Evolutionary conservation across 2,329 filamentous ascomycete species (phyloP).

Genomic region (Aspergillus texensis): DNA sequence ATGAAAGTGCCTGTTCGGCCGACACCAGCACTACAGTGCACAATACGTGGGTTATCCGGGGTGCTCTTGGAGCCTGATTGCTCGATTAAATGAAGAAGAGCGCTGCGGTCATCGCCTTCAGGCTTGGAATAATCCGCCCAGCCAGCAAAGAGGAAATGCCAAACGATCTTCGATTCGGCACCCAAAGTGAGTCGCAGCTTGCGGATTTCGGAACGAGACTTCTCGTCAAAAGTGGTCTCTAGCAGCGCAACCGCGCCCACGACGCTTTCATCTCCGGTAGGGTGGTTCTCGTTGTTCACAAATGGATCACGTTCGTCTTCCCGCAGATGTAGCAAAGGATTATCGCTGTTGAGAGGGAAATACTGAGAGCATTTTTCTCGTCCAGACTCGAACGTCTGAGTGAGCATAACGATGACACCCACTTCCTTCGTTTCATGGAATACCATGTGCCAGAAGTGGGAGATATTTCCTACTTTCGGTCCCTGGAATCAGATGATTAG

Average conservation of each 20-base stretch:
- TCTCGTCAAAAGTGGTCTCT: constrained; percentile 57
- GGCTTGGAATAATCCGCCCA: constrained; percentile 94
- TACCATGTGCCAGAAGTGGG: constrained; percentile 95
- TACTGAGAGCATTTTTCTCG: constrained; percentile 88
- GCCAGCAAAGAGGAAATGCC: constrained; percentile 80
- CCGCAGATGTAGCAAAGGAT: constrained; percentile 51
- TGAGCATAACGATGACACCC: constrained; percentile 92
- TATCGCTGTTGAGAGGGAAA: constrained; percentile 66
- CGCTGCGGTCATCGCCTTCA: constrained; percentile 53
- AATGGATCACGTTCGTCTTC: constrained; percentile 39
- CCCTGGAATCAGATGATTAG: constrained; percentile 53
- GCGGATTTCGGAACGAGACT: constrained; percentile 68
- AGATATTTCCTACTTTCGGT: constrained; percentile 73
- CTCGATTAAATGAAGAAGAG: constrained; percentile 55
- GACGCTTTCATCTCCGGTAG: constrained; percentile 66
- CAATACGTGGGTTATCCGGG: constrained; percentile 71
- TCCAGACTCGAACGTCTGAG: constrained; percentile 77
- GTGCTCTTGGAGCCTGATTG: constrained; percentile 49
- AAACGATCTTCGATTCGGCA: constrained; percentile 66
- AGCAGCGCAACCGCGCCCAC: constrained; percentile 68
- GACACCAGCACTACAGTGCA: constrained; percentile 89
- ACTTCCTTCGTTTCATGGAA: constrained; percentile 75
- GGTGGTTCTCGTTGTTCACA: constrained; percentile 61
- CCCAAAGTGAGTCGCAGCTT: constrained; percentile 62
- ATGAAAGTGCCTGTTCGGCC: constrained; percentile 96